Evolutionary conservation across 306 rosid species (phyloP).

Genomic region (Cotoneaster glaucophyllus): DNA sequence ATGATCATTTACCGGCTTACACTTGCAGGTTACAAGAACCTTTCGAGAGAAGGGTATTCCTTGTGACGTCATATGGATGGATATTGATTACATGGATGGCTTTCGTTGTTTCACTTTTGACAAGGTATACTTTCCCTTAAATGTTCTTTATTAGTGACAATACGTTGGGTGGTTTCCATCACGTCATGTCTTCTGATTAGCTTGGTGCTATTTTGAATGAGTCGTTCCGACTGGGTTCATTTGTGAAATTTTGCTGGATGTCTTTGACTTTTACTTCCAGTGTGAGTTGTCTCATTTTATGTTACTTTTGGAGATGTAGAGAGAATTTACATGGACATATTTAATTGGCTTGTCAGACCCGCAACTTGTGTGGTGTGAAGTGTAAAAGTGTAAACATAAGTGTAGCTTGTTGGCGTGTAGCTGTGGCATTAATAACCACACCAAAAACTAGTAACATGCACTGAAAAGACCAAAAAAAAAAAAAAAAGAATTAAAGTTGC

Average conservation of each 20-base stretch:
- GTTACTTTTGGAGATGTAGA: not conserved
- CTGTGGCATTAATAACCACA: not conserved
- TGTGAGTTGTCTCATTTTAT: not conserved
- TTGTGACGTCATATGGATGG: conserved; percentile 96
- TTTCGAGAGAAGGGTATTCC: conserved; percentile 71
- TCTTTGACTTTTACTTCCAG: not conserved
- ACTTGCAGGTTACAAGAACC: conserved; percentile 61
- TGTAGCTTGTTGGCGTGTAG: not conserved
- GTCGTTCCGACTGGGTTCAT: not conserved
- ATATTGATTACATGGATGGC: conserved; percentile 91
- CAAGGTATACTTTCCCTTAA: conserved; percentile 38
- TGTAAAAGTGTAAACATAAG: not conserved
- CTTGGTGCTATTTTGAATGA: not conserved
- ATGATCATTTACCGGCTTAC: conserved; percentile 15
- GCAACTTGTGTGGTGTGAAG: not conserved
- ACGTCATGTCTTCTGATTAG: not conserved
- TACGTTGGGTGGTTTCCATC: not conserved
- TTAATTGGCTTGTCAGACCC: not conserved
- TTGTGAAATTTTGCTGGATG: not conserved
- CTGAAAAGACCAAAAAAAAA: not conserved
- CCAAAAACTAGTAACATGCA: not conserved
- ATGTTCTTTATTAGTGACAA: not conserved
- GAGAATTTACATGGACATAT: not conserved
- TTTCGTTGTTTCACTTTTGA: conserved; percentile 90
- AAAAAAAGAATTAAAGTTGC: not conserved